Evolutionary conservation across 2,329 filamentous ascomycete genomes (phyloP).

Genomic region (Epichloe elymi): DNA sequence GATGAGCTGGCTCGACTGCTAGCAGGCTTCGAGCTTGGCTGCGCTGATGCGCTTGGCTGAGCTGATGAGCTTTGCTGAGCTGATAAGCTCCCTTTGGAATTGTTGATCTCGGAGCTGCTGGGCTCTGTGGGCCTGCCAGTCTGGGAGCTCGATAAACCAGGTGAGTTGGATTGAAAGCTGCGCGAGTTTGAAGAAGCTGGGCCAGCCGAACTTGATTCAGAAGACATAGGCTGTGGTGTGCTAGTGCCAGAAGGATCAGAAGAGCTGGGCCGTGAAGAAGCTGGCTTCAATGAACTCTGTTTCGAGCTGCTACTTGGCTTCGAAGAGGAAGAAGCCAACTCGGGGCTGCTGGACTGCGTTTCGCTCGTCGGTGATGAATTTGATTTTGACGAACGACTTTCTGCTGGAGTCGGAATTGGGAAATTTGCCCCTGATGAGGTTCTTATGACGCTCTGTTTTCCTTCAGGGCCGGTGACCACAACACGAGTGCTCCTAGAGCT

Average conservation of each 20-base stretch:
- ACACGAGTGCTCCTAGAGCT: no score
- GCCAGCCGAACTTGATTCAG: background rate
- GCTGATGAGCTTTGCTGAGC: no score
- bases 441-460: no score
- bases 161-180: background rate
- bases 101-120: background rate
- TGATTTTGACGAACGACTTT: no score
- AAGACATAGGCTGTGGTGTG: background rate
- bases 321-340: background rate
- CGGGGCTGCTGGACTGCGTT: background rate
- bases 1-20: background rate
- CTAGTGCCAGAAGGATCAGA: background rate
- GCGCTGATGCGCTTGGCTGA: background rate
- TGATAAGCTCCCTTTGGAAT: background rate
- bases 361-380: background rate
- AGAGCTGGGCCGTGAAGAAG: background rate
- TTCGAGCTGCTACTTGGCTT: background rate
- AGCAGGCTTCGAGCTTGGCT: background rate
- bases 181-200: background rate
- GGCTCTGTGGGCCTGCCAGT: background rate
- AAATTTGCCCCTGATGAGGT: no score
- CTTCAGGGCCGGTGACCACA: no score
- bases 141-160: background rate
- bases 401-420: no score
- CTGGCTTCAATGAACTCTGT: background rate